Conservation (phyloP, 2,329 filamentous ascomycete species). For the Fusarium fujikuroi region DNA sequence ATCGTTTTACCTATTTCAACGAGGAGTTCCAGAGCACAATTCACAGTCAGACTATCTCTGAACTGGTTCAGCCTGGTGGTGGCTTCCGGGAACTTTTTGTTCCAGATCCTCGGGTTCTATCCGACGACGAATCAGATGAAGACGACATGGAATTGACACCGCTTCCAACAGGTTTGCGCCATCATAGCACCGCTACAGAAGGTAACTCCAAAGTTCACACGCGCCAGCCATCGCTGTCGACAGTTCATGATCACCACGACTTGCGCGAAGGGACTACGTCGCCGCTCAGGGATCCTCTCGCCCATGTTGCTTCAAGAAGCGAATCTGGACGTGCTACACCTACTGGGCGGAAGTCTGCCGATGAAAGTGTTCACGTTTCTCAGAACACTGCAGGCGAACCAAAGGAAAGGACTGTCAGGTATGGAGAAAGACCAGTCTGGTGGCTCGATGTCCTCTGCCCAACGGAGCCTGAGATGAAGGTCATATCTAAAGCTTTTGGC, state of each 20-base stretch:
- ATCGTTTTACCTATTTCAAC: conserved; percentile 98
- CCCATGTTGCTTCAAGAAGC: conserved; percentile 46
- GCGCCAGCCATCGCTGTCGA: conserved; percentile 58
- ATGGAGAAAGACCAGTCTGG: conserved; percentile 90
- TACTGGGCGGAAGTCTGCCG: conserved; percentile 54
- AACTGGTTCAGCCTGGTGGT: conserved; percentile 85
- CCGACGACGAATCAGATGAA: conserved; percentile 77
- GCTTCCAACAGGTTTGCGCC: conserved; percentile 39
- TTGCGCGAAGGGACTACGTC: conserved; percentile 42
- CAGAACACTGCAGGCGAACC: conserved; percentile 33
- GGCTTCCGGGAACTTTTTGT: conserved; percentile 90
- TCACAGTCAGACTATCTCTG: conserved; percentile 94
- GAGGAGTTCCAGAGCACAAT: conserved; percentile 96
- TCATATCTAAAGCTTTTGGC: conserved; percentile 89
- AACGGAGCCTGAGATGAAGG: conserved; percentile 95
- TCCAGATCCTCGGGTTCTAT: conserved; percentile 81
- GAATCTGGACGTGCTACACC: conserved; percentile 62
- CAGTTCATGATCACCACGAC: conserved; percentile 39
- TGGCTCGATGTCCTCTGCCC: conserved; percentile 95
- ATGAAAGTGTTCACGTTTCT: conserved; percentile 33
- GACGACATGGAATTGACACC: conserved; percentile 59
- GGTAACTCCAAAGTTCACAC: conserved; percentile 58
- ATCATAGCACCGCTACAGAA: conserved; percentile 44
- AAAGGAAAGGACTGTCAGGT: conserved; percentile 61
- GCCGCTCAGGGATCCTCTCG: conserved; percentile 45